Conservation (phyloP, 2,329 filamentous ascomycete species). For the Aureobasidium musti region DNA sequence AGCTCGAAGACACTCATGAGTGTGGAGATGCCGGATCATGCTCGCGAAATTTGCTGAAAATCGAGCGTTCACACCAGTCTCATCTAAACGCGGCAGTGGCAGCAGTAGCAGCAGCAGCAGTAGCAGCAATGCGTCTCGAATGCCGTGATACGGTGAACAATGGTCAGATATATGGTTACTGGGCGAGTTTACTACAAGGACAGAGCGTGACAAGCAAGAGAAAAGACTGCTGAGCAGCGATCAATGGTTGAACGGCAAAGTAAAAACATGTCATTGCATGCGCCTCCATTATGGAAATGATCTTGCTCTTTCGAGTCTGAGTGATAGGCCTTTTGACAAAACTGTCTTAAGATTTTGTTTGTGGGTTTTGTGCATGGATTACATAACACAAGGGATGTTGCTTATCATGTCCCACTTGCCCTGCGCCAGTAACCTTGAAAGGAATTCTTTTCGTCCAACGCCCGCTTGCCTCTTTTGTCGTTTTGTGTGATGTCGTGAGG, state of each 20-base stretch:
- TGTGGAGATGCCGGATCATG: too few species aligned
- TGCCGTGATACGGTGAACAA: not conserved
- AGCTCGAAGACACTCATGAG: too few species aligned
- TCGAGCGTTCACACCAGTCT: too few species aligned
- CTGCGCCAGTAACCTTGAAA: constrained; percentile 24
- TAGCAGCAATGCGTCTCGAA: too few species aligned
- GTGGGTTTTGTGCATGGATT: constrained; percentile 37
- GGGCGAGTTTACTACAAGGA: too few species aligned
- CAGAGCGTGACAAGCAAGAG: not conserved
- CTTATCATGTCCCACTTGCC: constrained; percentile 32
- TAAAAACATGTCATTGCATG: constrained; percentile 19
- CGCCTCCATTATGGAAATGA: constrained; percentile 32
- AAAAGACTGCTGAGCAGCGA: constrained; percentile 27
- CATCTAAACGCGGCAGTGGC: too few species aligned
- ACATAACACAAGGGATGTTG: constrained; percentile 30
- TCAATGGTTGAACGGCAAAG: constrained; percentile 33
- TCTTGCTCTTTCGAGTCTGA: constrained; percentile 37
- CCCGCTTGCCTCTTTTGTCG: constrained; percentile 16
- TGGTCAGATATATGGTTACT: too few species aligned
- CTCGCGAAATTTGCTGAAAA: too few species aligned
- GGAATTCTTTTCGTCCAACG: constrained; percentile 12
- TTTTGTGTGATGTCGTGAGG: not conserved
- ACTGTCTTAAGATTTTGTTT: constrained; percentile 29
- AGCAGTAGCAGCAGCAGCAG: too few species aligned
- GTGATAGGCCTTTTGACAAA: constrained; percentile 40